These are phyloP conservation scores for Claviceps maximensis DNA, from an alignment of 2,329 filamentous ascomycete species.

Conservation along the genomic window DNA sequence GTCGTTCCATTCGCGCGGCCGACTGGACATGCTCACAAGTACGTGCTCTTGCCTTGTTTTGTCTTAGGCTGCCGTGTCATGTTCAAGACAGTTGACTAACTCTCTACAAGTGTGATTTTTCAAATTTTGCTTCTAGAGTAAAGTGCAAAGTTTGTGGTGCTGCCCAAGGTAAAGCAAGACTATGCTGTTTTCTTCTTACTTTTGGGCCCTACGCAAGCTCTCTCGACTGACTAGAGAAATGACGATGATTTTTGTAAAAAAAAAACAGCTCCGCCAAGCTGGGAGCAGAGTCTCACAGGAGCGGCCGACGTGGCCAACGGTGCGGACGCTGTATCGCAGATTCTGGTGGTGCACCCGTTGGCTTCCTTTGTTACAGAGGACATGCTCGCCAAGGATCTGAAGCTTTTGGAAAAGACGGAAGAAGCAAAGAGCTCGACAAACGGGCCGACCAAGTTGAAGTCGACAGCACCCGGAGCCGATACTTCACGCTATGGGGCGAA, in stretches of 20 bases:
- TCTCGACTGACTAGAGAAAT: neutral
- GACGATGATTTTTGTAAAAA: neutral
- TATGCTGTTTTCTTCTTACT: neutral
- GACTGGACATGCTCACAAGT: slow-evolving; percentile 25
- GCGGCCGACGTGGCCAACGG: slow-evolving; percentile 36
- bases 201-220: neutral
- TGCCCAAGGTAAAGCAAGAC: slow-evolving; percentile 16
- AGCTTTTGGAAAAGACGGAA: slow-evolving; percentile 56
- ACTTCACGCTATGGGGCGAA: slow-evolving; percentile 54
- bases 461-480: slow-evolving; percentile 41
- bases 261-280: slow-evolving; percentile 11
- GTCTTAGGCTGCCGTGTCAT: too few relatives aligned
- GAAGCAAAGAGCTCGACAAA: slow-evolving; percentile 29
- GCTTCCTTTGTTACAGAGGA: slow-evolving; percentile 59
- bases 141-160: slow-evolving; percentile 26
- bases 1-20: slow-evolving; percentile 10
- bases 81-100: slow-evolving; percentile 8
- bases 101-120: slow-evolving; percentile 22
- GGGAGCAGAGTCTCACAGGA: slow-evolving; percentile 29
- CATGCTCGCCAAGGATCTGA: slow-evolving; percentile 57
- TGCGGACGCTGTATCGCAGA: slow-evolving; percentile 52
- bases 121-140: slow-evolving; percentile 24
- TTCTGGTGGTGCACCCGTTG: slow-evolving; percentile 60
- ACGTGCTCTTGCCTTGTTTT: slow-evolving; percentile 4
- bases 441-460: slow-evolving; percentile 41